Evolutionary conservation across 2,329 filamentous ascomycete genomes (phyloP).

Genomic region (Claviceps citrina): DNA sequence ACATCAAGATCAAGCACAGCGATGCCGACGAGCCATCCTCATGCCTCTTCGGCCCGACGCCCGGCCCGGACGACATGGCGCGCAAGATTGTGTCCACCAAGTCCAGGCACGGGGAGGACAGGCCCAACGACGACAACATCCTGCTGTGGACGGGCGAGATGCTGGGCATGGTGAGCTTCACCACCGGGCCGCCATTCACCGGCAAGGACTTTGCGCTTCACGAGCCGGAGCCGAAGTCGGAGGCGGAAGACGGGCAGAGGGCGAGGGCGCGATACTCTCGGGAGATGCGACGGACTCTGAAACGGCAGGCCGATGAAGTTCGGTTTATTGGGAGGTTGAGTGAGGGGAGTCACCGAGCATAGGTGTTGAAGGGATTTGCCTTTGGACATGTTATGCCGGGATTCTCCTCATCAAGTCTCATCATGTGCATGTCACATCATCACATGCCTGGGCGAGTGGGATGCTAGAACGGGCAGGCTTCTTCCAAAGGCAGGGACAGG

Average conservation of each 20-base stretch:
- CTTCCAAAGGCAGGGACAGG: too few species aligned
- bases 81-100: constrained; percentile 59
- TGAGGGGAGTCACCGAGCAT: neutral
- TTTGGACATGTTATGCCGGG: too few species aligned
- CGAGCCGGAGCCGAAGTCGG: constrained; percentile 33
- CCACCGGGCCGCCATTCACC: constrained; percentile 32
- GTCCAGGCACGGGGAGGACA: constrained; percentile 17
- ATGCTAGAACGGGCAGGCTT: neutral
- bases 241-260: constrained; percentile 36
- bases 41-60: constrained; percentile 33
- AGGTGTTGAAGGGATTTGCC: neutral
- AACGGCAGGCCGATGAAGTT: constrained; percentile 65
- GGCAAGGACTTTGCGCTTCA: constrained; percentile 35
- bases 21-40: constrained; percentile 30
- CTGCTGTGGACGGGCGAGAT: constrained; percentile 81
- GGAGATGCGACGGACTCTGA: constrained; percentile 59
- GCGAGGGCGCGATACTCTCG: constrained; percentile 47
- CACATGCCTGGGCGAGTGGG: neutral
- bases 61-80: constrained; percentile 53
- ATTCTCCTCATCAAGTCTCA: too few species aligned
- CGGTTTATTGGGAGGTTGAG: constrained; percentile 55
- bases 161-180: constrained; percentile 57
- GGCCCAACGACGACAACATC: constrained; percentile 48
- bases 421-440: too few species aligned
- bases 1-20: constrained; percentile 39